Evolutionary conservation across 305 asterid species (phyloP), one percentile per base, ranked within the genome.

Genomic region (Ilex paraguariensis): DNA sequence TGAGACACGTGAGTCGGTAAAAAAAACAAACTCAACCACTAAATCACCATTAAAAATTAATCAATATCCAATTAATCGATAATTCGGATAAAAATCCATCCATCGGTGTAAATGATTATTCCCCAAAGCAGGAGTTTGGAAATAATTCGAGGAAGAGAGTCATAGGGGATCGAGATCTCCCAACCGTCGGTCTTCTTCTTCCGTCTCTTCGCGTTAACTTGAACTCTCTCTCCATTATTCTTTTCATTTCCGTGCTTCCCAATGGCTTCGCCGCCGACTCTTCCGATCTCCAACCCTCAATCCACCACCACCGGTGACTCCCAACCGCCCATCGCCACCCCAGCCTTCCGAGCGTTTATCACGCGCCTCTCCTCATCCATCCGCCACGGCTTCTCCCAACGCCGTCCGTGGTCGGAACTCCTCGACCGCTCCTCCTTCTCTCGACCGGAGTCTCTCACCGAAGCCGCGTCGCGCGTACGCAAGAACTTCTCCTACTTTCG

Each of bases 351-450:
- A 13, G 64, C 78, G 44, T 82, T 84, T 70, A 30, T 79, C 49
- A 64, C 81, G 42, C 81, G 84, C 46, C 73, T 82, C 60, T 63
- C 49, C 62, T 17, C 81, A 54, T 65, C 82, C 64, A 59, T 82
- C 70, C 82, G 84, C 70, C 79, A 70, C 44, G 81, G 81, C 58
- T 62, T 82, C 66, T 61, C 88, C n/a, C 84, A 77, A 75, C 88
- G 86, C 42, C 86, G 91, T 45, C 91, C 91, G 33, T 84, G 91
- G 91, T 44, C 44, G 4, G 91, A 84, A 62, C 88, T 84, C 56
- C 39, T 82, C 39, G 91, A 84, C 16, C 86, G 88, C 50, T 65
- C 86, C 54, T 72, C 91, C 68, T 77, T 84, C 74, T 46, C 86
- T 70, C 84, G 88, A 21, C 91, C 91, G 7, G 86, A 84, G 11